These are phyloP conservation scores for Platanus orientalis DNA, from an alignment of 164 flowering plant genomes.

Conservation along the genomic window DNA sequence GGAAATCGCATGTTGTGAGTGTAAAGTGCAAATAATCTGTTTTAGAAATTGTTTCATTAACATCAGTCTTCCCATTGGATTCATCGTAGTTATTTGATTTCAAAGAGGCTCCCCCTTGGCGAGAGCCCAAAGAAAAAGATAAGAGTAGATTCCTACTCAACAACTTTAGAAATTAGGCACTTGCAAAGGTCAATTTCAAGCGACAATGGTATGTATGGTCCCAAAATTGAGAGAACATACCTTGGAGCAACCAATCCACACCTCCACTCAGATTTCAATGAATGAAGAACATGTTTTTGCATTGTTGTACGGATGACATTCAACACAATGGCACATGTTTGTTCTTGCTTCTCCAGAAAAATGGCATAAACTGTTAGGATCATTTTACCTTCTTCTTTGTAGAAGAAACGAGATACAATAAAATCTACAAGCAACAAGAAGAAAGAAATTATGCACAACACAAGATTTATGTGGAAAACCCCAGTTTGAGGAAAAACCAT, in stretches of 20 bases:
- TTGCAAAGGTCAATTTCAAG: slow-evolving; percentile 68
- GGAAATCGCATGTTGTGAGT: slow-evolving; percentile 51
- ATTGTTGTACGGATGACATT: slow-evolving; percentile 71
- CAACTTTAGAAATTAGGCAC: slow-evolving; percentile 27
- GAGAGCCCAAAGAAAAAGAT: slow-evolving; percentile 20
- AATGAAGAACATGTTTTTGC: slow-evolving; percentile 74
- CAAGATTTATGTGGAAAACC: too few species aligned
- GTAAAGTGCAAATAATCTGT: slow-evolving; percentile 76
- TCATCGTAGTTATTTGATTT: slow-evolving; percentile 42
- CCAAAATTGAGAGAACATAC: slow-evolving; percentile 83
- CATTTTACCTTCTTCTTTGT: too few species aligned
- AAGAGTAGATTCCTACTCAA: slow-evolving; percentile 37
- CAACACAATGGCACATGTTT: slow-evolving; percentile 55
- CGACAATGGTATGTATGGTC: slow-evolving; percentile 71
- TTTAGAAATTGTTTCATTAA: slow-evolving; percentile 34
- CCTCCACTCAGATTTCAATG: slow-evolving; percentile 84
- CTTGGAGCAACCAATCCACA: slow-evolving; percentile 83
- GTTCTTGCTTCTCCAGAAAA: slow-evolving; percentile 48
- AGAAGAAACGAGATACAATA: too few species aligned
- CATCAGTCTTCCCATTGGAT: slow-evolving; percentile 44
- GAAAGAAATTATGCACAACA: too few species aligned
- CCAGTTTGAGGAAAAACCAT: too few species aligned
- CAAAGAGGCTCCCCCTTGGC: slow-evolving; percentile 24
- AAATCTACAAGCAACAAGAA: too few species aligned
- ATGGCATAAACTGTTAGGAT: too few species aligned